Base-by-base conservation (phyloP, 805 yeast species). In the Kluyveromyces starmeri region DNA sequence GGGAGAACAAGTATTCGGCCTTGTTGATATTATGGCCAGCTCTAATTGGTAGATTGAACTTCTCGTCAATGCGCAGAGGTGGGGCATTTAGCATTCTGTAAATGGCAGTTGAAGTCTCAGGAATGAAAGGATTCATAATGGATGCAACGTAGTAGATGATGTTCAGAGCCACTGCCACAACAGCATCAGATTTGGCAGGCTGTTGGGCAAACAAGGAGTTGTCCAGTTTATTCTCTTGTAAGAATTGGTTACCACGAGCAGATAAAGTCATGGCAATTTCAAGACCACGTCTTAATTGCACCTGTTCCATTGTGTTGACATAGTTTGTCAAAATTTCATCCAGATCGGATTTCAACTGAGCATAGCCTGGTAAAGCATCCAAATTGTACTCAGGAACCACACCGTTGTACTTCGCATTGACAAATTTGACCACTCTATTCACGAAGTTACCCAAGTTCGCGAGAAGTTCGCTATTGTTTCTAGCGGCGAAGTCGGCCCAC, bases 391-490 rank as follows among this genome's bases (percentile, higher is more conserved):
- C 51, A 34, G 97, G 96, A 44, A 92, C 71, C 30, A 84, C 95
- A 40, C 95, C 94, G 46, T 84, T 82, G 62, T 85, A 92, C 58
- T 86, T 92, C 37, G 95, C 88, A 56, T 71, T 76, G 34, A 78
- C 85, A 56, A 86, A 92, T 61, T 92, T 92, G 43, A 85, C 76
- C 51, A 89, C 67, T 64, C 99, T 80, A 68, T 92, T 92, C 39
- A 86, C 96, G 53, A 86, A 85, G 67, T 92, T 92, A 62, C 98
- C 99, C 57, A 92, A 69, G 64, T 92, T 92, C 34, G 97, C 96
- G 61, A 92, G 70, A 53, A 92, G 68, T 65, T 92, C 98, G 45
- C 83, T 74, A 67, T 92, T 92, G 61, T 92, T 92, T 62, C 86
- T 82, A 32, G 94, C 71, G 45, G 85, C 96, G 62, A 89, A 89